phyloP scores from a whole-genome alignment of 2,329 filamentous ascomycete genomes.

The Geosmithia putterillii region DNA sequence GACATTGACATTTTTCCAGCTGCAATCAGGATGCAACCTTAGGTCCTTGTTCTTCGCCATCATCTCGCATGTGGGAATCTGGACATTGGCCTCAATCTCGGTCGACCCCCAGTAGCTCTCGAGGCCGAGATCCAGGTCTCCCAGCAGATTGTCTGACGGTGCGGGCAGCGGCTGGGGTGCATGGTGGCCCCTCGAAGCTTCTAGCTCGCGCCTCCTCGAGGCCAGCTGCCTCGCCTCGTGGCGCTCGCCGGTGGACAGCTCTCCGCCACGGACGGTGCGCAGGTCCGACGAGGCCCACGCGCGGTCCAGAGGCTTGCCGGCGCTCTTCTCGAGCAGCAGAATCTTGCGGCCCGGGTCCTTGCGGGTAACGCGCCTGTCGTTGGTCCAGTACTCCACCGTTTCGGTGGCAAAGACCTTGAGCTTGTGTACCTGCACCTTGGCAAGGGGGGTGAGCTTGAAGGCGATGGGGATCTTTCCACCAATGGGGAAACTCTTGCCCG shows the following conservation, averaged over 20 bases:
- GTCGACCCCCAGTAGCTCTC: constrained; percentile 75
- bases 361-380: constrained; percentile 71
- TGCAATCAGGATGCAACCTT: constrained; percentile 77
- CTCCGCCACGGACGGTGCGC: constrained; percentile 67
- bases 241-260: constrained; percentile 43
- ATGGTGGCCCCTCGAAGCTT: constrained; percentile 30
- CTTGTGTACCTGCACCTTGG: constrained; percentile 86
- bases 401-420: constrained; percentile 88
- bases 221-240: constrained; percentile 34
- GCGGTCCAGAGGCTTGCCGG: constrained; percentile 62
- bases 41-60: constrained; percentile 61
- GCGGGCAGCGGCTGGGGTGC: constrained; percentile 31
- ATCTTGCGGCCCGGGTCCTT: constrained; percentile 78
- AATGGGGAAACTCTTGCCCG: constrained; percentile 86
- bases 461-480: constrained; percentile 82
- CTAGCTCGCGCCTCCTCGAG: constrained; percentile 37
- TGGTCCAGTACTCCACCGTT: constrained; percentile 82
- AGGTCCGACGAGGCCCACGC: constrained; percentile 66
- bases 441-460: constrained; percentile 84
- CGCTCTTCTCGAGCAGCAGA: constrained; percentile 75
- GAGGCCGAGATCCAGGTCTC: constrained; percentile 58
- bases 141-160: constrained; percentile 59
- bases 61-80: constrained; percentile 77
- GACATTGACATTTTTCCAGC: constrained; percentile 86
- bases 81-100: constrained; percentile 89